Evolutionary conservation across 768 basidiomycete species (phyloP), one percentile per base, ranked within the genome.

Genomic region (Agrocybe pediades): DNA sequence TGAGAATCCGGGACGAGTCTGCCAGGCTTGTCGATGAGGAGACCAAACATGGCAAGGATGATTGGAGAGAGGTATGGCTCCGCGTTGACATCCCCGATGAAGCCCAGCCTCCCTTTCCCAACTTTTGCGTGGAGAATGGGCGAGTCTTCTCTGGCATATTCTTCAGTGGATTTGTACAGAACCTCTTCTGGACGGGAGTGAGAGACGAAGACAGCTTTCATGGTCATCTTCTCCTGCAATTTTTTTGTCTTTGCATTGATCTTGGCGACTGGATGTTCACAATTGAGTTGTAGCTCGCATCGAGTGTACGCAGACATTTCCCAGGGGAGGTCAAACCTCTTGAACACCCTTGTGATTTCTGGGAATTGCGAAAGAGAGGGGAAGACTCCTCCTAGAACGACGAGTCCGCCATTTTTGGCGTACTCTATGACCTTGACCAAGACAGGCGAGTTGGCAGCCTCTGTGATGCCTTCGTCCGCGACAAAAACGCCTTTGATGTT

Each of bases 81-180:
- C 15, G 64, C 62, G 43, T 65, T 66, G 39, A 71, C 64, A 51
- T 73, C 71, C 3, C 72, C 73, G 41, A 74, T 65, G 44, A 70
- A 75, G 0, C 71, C 72, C 1, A 75, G 30, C 26, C 51, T 54
- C 2, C 74, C 73, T 13, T 65, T 60, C 6, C 66, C 70, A 16
- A 69, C 49, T 8, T 43, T 57, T 0, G 60, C 51, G 8, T 55
- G 58, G 2, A 67, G 62, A 25, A 74, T 59, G 27, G 74, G 65
- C 9, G 66, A 61, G 56, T 59, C 55, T 49, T 29, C 11, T 11
- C 59, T 44, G 20, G 59, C 57, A 9, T 25, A 42, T 24, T 16
- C 20, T 13, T 26, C 42, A 25, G 62, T 43, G 21, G 42, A 48
- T 27, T 57, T 27, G 45, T 64, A 56, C n/a, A 62, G 41, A 24